Evolutionary conservation across 2,329 filamentous ascomycete species (phyloP).

Genomic region (Phialocephala subalpina): DNA sequence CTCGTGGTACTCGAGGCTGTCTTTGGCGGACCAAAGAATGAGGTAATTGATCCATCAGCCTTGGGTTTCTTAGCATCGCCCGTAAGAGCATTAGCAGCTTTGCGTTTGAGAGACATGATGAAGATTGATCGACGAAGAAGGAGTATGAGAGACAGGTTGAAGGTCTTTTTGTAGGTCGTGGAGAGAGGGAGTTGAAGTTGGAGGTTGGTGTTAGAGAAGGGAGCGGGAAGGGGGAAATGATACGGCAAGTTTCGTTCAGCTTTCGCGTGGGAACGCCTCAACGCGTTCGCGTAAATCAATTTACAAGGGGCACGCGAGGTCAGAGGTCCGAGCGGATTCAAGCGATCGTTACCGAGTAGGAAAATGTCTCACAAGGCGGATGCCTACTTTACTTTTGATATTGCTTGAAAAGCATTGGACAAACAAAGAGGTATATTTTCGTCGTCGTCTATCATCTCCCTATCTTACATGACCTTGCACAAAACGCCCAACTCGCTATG

Average conservation of each 20-base stretch:
- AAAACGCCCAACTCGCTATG: constrained; percentile 38
- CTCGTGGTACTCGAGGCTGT: constrained; percentile 49
- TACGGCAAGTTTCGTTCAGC: neutral
- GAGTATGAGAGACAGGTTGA: constrained; percentile 36
- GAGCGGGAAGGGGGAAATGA: constrained; percentile 9
- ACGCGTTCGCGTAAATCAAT: constrained; percentile 29
- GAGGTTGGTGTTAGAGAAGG: constrained; percentile 12
- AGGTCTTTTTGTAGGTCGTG: constrained; percentile 7
- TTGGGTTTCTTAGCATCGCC: constrained; percentile 74
- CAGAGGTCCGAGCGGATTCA: constrained; percentile 31
- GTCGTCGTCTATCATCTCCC: constrained; percentile 3
- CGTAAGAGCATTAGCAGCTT: constrained; percentile 59
- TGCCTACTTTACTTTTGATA: neutral
- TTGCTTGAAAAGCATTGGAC: neutral
- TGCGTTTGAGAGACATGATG: constrained; percentile 67
- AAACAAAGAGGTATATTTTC: constrained; percentile 5
- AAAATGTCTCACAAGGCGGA: constrained; percentile 8
- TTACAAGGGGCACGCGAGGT: constrained; percentile 34
- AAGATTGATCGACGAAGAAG: constrained; percentile 18
- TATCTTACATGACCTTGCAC: constrained; percentile 4
- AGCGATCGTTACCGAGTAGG: neutral
- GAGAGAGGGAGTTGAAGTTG: constrained; percentile 9
- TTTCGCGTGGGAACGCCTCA: constrained; percentile 10
- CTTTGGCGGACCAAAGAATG: constrained; percentile 80
- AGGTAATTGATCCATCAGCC: constrained; percentile 80